Conservation (phyloP, 352 stramenopile genomes). For the Poterioochromonas sp. region DNA sequence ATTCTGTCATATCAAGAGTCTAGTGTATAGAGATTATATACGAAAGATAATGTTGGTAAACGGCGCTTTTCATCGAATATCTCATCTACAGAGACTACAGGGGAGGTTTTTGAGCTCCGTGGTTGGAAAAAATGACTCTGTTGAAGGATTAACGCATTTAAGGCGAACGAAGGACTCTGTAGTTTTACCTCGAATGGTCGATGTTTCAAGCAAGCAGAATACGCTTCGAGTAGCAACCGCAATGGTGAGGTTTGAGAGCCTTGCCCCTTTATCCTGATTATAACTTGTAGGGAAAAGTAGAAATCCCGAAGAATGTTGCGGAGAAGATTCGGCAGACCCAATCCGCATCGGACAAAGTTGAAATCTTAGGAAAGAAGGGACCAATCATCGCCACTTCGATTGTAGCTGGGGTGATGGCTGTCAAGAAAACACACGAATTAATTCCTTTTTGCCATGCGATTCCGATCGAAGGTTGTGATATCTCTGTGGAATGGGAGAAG, state of each 20-base stretch:
- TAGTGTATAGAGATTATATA: no score
- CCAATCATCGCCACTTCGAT: conserved; percentile 65
- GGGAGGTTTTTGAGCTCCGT: no score
- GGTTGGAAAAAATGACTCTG: no score
- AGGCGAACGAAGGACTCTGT: no score
- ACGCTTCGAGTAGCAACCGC: conserved; percentile 52
- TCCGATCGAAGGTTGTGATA: conserved; percentile 68
- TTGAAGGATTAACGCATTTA: no score
- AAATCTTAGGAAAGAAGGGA: conserved; percentile 47
- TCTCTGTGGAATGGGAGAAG: conserved; percentile 56
- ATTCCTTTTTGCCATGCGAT: conserved; percentile 82
- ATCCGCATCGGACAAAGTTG: not conserved
- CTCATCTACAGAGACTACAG: no score
- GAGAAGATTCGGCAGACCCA: not conserved
- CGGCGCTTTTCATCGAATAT: no score
- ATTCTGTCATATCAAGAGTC: no score
- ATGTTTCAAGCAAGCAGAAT: conserved; percentile 57
- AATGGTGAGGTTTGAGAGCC: conserved; percentile 26
- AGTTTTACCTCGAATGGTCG: conserved; percentile 68
- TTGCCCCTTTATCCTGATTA: not conserved
- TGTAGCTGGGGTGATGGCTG: conserved; percentile 71
- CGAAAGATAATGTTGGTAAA: no score
- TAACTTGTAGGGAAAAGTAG: not conserved
- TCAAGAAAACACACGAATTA: conserved; percentile 73
- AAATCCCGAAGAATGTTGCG: not conserved